Conservation (phyloP, 1,139 yeast species). For the Wickerhamiella pararugosa region DNA sequence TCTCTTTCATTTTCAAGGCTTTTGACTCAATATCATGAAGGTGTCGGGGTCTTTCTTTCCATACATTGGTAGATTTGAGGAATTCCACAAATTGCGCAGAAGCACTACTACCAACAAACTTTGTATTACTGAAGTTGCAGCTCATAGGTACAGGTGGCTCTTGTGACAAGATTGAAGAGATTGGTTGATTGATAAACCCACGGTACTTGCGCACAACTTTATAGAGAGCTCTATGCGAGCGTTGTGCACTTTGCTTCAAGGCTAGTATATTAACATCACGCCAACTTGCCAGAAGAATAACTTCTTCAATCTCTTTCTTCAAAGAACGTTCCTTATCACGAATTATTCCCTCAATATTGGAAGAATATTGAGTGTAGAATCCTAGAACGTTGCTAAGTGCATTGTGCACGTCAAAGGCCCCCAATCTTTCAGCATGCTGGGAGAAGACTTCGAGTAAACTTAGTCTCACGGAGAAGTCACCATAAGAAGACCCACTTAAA, state of each 20-base stretch:
- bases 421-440: conserved; percentile 27
- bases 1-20: conserved; percentile 13
- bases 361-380: conserved; percentile 52
- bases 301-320: conserved; percentile 71
- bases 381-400: conserved; percentile 47
- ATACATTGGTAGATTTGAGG: conserved; percentile 9
- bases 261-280: conserved; percentile 92
- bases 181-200: conserved; percentile 39
- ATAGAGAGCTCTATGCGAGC: conserved; percentile 72
- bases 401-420: conserved; percentile 18
- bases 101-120: conserved; percentile 7
- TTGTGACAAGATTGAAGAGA: conserved; percentile 41
- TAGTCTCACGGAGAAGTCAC: conserved; percentile 52
- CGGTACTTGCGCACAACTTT: conserved; percentile 77
- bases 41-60: conserved; percentile 34
- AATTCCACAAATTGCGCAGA: conserved; percentile 3
- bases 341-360: conserved; percentile 34
- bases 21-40: conserved; percentile 38
- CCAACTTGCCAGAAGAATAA: conserved; percentile 87
- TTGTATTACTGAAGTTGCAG: background rate
- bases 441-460: conserved; percentile 47
- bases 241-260: conserved; percentile 78
- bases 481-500: conserved; percentile 58
- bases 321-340: conserved; percentile 35
- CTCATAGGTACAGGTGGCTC: conserved; percentile 19